Evolutionary conservation across 2,329 filamentous ascomycete genomes (phyloP), one percentile per base, ranked within the genome.

Genomic region (Nemania diffusa): DNA sequence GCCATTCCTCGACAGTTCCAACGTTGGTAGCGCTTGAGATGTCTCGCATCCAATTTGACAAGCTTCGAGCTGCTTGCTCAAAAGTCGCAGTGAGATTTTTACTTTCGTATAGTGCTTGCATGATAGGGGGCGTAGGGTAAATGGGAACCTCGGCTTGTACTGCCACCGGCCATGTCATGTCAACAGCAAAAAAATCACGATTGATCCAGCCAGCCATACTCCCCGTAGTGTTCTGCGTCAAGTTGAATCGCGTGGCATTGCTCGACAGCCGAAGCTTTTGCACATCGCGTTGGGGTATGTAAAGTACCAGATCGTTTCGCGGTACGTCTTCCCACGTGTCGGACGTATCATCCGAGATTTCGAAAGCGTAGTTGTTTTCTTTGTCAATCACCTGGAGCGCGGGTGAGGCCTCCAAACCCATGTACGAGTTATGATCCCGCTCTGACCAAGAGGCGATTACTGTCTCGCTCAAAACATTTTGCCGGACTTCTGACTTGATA

Each of bases 401-500:
- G 34, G 11, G 34, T n/a, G 17, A 9, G 17, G 26, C 6, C 15
- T 5, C 13, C 15, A 51, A 13, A 37, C 11, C 24, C 2, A 2
- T 20, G 13, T 59, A 64, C 0, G 62, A 64, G 1, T 29, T 27
- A 11, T 8, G 15, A 13, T 65, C 51, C 3, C 63, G 63, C 15
- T 65, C 32, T 9, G 51, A 24, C 63, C 57, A 52, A 13, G 27
- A 40, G 11, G 17, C 51, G 13, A 65, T 46, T 2, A 17, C 26
- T n/a, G 22, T 6, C 17, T 65, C 63, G 3, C 32, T 6, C 1
- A 65, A 37, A 3, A 24, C 17, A 7, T 42, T 51, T 32, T 50
- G 20, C n/a, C 7, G 11, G 3, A 62, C 67, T 2, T 15, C 26
- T 1, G 72, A 69, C 9, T 65, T 40, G 24, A 69, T 71, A 1